phyloP scores from a whole-genome alignment of 495 filamentous ascomycete species.

The Penicillium cinerascens region DNA sequence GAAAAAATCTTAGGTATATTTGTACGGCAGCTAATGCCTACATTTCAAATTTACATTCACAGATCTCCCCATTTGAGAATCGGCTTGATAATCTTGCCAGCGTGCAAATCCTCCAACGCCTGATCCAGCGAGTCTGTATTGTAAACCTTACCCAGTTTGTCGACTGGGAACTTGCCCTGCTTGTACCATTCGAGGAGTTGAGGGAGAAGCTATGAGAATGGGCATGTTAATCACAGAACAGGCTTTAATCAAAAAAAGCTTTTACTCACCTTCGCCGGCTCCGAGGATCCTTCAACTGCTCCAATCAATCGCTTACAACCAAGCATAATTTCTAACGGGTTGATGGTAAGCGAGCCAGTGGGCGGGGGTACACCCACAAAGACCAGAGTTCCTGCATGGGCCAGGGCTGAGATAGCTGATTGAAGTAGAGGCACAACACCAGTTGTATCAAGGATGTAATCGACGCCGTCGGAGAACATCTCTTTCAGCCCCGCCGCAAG shows the following conservation, averaged over 20 bases:
- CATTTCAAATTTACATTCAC: background rate
- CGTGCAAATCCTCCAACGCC: conserved; percentile 34
- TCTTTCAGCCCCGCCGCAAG: conserved; percentile 24
- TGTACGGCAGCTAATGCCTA: background rate
- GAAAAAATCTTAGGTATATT: too few species aligned
- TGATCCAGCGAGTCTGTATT: conserved; percentile 20
- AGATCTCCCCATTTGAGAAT: conserved; percentile 17
- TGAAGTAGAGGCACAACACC: conserved; percentile 32
- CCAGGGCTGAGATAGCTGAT: conserved; percentile 30
- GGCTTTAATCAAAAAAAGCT: background rate
- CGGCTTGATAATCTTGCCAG: conserved; percentile 29
- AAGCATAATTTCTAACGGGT: conserved; percentile 26
- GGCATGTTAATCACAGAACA: background rate
- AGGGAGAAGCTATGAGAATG: conserved; percentile 23
- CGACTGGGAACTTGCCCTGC: conserved; percentile 41
- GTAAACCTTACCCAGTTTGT: conserved; percentile 35
- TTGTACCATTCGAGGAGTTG: conserved; percentile 36
- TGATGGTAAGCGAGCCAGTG: conserved; percentile 26
- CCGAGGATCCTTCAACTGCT: conserved; percentile 26
- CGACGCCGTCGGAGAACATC: conserved; percentile 29
- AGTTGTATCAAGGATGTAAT: conserved; percentile 42
- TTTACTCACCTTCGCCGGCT: conserved; percentile 23
- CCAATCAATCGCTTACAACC: conserved; percentile 28
- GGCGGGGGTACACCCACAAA: conserved; percentile 41
- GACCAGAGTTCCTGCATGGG: conserved; percentile 34